phyloP scores from a whole-genome alignment of 306 rosid genomes.

The Gillenia trifoliata region DNA sequence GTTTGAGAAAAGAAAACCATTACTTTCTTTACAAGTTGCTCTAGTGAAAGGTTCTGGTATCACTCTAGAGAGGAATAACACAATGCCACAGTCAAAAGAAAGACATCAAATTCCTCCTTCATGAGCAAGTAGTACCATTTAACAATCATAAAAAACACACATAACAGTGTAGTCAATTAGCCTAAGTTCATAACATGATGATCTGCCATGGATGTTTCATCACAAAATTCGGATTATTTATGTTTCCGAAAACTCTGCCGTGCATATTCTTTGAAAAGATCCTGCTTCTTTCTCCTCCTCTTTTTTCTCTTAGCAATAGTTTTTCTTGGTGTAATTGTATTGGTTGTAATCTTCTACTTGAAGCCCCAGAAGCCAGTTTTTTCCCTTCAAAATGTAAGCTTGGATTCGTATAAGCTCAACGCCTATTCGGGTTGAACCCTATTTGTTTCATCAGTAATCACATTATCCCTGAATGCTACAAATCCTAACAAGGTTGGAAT shows the following conservation, averaged over 20 bases:
- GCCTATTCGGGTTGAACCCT: conserved; percentile 18
- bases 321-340: conserved; percentile 23
- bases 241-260: conserved; percentile 4
- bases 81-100: conserved; percentile 29
- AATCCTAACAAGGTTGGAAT: conserved; percentile 45
- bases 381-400: conserved; percentile 10
- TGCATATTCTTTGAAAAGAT: conserved; percentile 30
- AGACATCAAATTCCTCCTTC: conserved; percentile 37
- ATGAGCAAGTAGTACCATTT: conserved; percentile 5
- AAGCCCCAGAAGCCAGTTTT: conserved; percentile 40
- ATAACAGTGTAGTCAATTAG: neutral
- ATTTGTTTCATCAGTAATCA: conserved; percentile 37
- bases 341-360: conserved; percentile 21
- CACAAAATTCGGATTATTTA: conserved; percentile 2
- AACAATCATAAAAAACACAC: conserved; percentile 1
- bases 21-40: conserved; percentile 5
- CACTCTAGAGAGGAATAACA: conserved; percentile 28
- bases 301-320: conserved; percentile 20
- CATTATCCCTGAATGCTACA: conserved; percentile 34
- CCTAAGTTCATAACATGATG: conserved; percentile 15
- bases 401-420: conserved; percentile 26
- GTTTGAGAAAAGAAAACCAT: too few species aligned
- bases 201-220: conserved; percentile 30
- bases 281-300: conserved; percentile 29
- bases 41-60: conserved; percentile 16